These are phyloP conservation scores for Thermochaetoides thermophila DNA, from an alignment of 495 filamentous ascomycete genomes.

Conservation along the genomic window DNA sequence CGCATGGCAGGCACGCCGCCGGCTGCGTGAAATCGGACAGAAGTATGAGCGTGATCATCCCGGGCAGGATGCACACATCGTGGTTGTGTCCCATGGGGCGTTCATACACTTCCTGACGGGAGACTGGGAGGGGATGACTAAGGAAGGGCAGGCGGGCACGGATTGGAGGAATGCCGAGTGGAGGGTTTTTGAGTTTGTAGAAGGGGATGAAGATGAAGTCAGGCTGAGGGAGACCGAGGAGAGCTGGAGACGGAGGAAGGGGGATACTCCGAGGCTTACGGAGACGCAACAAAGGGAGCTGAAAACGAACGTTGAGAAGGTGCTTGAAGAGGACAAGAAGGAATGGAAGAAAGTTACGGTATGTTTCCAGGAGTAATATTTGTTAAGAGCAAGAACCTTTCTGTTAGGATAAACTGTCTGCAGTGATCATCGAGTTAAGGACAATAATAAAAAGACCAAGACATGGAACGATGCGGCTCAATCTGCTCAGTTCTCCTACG, in stretches of 20 bases:
- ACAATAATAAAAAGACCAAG: too few relatives aligned
- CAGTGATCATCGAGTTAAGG: too few relatives aligned
- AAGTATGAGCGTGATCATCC: conserved; percentile 24
- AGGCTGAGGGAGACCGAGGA: conserved; percentile 42
- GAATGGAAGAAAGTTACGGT: not conserved
- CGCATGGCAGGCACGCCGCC: conserved; percentile 50
- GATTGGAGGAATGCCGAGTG: conserved; percentile 79
- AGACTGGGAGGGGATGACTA: conserved; percentile 61
- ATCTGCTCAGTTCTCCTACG: too few relatives aligned
- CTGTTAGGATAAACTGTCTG: too few relatives aligned
- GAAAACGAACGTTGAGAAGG: conserved; percentile 16
- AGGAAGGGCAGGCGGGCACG: conserved; percentile 46
- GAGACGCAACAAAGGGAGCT: conserved; percentile 30
- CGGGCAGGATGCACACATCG: conserved; percentile 39
- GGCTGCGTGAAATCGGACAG: conserved; percentile 40
- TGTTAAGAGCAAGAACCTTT: too few relatives aligned
- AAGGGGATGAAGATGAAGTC: conserved; percentile 43
- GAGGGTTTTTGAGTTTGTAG: conserved; percentile 56
- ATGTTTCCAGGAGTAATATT: too few relatives aligned
- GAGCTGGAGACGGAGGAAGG: conserved; percentile 38
- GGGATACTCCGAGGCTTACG: conserved; percentile 30
- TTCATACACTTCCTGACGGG: conserved; percentile 58
- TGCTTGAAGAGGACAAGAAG: conserved; percentile 9
- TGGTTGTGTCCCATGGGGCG: conserved; percentile 39
- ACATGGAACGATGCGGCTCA: too few relatives aligned